Evolutionary conservation across 257 asterid species (phyloP), one percentile per base, ranked within the genome.

Genomic region (Lavandula angustifolia): DNA sequence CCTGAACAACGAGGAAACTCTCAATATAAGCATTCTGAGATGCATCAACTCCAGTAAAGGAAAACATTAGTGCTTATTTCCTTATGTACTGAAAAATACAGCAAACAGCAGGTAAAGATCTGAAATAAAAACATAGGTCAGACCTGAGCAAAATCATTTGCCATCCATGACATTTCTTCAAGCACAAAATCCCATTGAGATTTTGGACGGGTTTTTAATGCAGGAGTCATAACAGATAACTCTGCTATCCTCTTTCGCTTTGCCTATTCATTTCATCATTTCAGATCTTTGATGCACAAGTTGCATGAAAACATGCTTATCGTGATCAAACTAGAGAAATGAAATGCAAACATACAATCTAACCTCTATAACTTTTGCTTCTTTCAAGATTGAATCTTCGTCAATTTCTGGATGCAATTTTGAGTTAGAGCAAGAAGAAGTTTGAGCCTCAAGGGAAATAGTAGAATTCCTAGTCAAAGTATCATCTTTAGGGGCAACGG

Each of bases 91-190:
- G 14, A 18, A 51, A 56, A 8, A 66, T 50, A 52, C 40, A 57
- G 56, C 70, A 69, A 55, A 42, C 49, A 44, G 60, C 32, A 60
- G 49, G 72, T 27, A 56, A 17, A 54, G 56, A 44, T 50, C 14
- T 35, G 64, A 59, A 67, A n/a, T 29, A 31, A 62, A 35, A 67
- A 63, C 60, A 64, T 60, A 27, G 41, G 50, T 44, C 76, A 67
- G 38, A 94, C 99, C 97, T 94, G 99, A 22, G 95, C 87, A 85
- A 94, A 91, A 86, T 94, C 99, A 83, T 94, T 90, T 49, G 99
- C 97, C 76, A 94, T 49, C 99, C 99, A 94, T 55, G 92, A 76
- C 95, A 94, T 88, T 81, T 94, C 99, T 79, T 94, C 99, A 62
- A 94, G 87, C 62, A 94, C 95, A 82, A 72, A 90, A 78, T 79